Conservation (phyloP, 2,329 filamentous ascomycete genomes). For the Diplodia intermedia region DNA sequence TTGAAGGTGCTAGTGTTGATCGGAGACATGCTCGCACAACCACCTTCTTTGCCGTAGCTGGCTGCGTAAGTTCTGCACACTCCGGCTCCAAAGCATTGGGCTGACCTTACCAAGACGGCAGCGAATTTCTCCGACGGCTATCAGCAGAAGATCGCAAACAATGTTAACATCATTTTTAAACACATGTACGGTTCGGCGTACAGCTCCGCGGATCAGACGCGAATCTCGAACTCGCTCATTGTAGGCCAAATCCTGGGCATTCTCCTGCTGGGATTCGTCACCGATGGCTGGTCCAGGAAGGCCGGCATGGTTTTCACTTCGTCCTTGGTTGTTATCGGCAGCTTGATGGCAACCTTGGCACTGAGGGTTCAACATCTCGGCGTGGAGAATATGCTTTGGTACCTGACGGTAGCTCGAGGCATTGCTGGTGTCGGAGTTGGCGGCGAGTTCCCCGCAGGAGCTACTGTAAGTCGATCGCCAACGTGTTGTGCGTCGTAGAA, state of each 20-base stretch:
- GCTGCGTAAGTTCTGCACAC: conserved; percentile 3
- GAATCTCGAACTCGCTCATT: conserved; percentile 41
- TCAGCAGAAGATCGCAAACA: conserved; percentile 16
- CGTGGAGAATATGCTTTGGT: conserved; percentile 53
- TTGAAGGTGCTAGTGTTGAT: not conserved
- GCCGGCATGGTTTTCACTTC: conserved; percentile 45
- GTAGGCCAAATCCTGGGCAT: conserved; percentile 46
- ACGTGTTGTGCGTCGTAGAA: conserved; percentile 33
- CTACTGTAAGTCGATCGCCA: not conserved
- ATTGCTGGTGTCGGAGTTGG: conserved; percentile 55
- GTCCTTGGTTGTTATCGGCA: conserved; percentile 42
- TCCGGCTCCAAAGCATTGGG: not conserved
- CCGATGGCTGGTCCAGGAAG: conserved; percentile 45
- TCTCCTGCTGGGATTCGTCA: conserved; percentile 43
- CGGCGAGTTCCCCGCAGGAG: conserved; percentile 15
- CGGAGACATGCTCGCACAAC: conserved; percentile 6
- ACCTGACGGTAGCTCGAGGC: conserved; percentile 53
- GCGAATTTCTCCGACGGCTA: conserved; percentile 25
- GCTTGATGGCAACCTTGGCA: conserved; percentile 47
- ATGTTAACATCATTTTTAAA: conserved; percentile 21
- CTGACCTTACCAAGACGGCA: conserved; percentile 2
- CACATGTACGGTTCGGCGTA: conserved; percentile 16
- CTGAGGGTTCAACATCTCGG: conserved; percentile 48
- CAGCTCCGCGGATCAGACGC: conserved; percentile 14
- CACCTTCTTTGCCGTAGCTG: conserved; percentile 8